phyloP scores from a whole-genome alignment of 75 land plant genomes.

The Pseudotsuga menziesii region DNA sequence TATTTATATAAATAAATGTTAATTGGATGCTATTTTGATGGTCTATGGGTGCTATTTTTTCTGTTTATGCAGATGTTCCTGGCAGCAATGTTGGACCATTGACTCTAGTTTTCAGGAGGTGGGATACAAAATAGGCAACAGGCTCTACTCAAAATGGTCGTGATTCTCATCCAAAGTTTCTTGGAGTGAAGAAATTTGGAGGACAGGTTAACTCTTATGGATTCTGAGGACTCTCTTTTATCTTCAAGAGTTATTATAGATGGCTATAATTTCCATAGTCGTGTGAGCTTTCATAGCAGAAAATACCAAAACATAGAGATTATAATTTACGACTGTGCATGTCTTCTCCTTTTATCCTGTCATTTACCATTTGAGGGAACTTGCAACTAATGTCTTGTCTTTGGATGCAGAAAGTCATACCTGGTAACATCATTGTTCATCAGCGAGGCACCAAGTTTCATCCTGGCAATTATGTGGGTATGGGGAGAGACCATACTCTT shows the following conservation, averaged over 20 bases:
- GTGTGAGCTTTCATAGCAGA: background rate
- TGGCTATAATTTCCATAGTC: background rate
- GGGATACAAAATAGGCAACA: constrained; percentile 92
- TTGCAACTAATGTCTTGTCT: background rate
- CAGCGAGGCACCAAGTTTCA: constrained; percentile 92
- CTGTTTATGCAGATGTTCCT: constrained; percentile 9
- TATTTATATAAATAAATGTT: no score
- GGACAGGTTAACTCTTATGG: constrained; percentile 53
- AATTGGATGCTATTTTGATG: no score
- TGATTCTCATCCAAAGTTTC: constrained; percentile 78
- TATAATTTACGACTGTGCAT: background rate
- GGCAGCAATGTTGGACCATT: constrained; percentile 32
- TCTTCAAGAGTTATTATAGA: background rate
- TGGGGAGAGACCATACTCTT: constrained; percentile 94
- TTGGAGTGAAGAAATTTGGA: constrained; percentile 93
- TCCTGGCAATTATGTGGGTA: constrained; percentile 94
- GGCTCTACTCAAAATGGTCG: constrained; percentile 91
- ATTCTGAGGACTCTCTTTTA: background rate
- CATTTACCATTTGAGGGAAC: background rate
- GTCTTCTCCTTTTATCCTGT: background rate
- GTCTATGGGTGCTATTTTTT: background rate
- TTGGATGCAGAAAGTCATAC: constrained; percentile 75
- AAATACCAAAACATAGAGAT: background rate
- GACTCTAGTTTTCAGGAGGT: constrained; percentile 60
- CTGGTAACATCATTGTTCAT: constrained; percentile 92